phyloP scores from a whole-genome alignment of 1,284 basidiomycete genomes.

The Ustilago cynodontis region DNA sequence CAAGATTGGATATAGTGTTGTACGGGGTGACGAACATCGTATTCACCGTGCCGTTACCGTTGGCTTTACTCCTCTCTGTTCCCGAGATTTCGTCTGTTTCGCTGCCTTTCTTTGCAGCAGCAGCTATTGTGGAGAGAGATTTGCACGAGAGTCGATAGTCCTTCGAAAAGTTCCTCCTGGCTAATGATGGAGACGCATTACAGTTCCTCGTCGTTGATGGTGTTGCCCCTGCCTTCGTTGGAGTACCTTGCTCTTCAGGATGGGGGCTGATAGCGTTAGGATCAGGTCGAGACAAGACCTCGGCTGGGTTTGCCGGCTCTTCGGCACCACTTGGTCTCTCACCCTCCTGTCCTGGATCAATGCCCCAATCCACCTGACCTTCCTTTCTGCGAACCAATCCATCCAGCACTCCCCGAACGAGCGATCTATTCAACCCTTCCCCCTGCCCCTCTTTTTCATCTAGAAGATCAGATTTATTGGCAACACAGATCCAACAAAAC shows the following conservation, averaged over 20 bases:
- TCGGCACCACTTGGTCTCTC: conserved; percentile 17
- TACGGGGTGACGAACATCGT: conserved; percentile 35
- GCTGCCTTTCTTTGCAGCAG: conserved; percentile 8
- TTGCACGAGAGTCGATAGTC: conserved; percentile 28
- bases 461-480: conserved; percentile 56
- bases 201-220: not conserved
- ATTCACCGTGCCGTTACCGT: conserved; percentile 32
- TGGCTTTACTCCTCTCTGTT: not conserved
- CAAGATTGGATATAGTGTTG: conserved; percentile 19
- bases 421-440: conserved; percentile 3
- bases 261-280: conserved; percentile 9
- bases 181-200: conserved; percentile 11
- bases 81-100: conserved; percentile 12
- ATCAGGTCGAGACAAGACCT: conserved; percentile 42
- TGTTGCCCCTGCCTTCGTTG: conserved; percentile 4
- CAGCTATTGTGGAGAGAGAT: conserved; percentile 24
- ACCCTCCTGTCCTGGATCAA: conserved; percentile 14
- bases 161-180: not conserved
- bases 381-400: conserved; percentile 15
- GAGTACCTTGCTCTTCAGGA: conserved; percentile 1
- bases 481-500: conserved; percentile 63
- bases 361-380: conserved; percentile 36
- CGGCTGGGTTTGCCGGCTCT: conserved; percentile 35
- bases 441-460: not conserved
- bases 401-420: conserved; percentile 33